Percentiles rank a stretch among this genome's conserved stretches.
These are phyloP conservation scores for Colletotrichum tropicicola DNA, from an alignment of 2,329 filamentous ascomycete genomes.

Conservation along the genomic window DNA sequence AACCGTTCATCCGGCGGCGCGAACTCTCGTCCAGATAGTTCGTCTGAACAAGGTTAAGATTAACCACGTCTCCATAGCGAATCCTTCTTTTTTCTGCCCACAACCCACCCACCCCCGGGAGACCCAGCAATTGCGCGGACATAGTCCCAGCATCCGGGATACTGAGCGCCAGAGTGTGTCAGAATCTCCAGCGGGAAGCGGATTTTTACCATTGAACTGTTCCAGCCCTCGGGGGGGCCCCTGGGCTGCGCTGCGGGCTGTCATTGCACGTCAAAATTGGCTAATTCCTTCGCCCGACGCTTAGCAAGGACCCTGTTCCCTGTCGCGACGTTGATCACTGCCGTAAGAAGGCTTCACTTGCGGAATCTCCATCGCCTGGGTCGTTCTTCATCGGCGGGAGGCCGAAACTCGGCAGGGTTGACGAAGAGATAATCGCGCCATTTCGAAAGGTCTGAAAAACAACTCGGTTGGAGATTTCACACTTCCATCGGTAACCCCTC, in stretches of 20 bases:
- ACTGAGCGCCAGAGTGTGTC: too few species aligned
- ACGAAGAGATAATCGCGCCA: conserved; percentile 5
- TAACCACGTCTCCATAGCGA: neutral
- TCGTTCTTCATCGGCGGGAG: neutral
- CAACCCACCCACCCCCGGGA: too few species aligned
- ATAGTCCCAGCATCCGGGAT: neutral
- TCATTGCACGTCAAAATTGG: conserved; percentile 7
- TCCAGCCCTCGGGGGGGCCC: too few species aligned
- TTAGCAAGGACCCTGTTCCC: neutral
- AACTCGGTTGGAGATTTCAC: too few species aligned
- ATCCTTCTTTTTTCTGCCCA: too few species aligned
- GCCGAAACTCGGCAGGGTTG: neutral
- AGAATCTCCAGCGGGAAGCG: too few species aligned
- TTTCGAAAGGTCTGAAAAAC: neutral
- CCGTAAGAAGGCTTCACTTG: conserved; percentile 1
- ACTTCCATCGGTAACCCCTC: too few species aligned
- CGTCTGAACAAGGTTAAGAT: conserved; percentile 15
- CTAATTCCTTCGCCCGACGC: neutral
- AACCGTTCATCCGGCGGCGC: neutral
- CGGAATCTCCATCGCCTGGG: conserved; percentile 3
- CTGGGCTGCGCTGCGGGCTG: too few species aligned
- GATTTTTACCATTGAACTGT: too few species aligned
- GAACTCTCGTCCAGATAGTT: neutral
- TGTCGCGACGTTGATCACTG: conserved; percentile 7
- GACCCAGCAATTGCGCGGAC: neutral